Evolutionary conservation across 176 grass and related monocot genomes (phyloP), one percentile per base, ranked within the genome.

Genomic region (Coix lacrymajobi): DNA sequence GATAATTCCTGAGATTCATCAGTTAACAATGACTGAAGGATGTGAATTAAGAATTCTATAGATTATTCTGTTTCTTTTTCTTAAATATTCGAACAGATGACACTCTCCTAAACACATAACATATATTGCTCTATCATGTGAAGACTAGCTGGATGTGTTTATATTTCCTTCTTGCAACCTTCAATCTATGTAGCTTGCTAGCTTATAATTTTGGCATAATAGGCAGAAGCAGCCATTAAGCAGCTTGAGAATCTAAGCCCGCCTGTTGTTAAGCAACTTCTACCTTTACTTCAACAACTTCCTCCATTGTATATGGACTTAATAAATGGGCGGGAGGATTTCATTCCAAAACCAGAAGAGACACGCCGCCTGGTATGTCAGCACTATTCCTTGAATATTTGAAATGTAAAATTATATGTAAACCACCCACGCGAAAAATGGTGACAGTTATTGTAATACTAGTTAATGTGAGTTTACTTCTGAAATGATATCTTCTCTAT

Each of bases 271-370:
- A 99, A 89, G 64, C 96, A 99, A 88, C 87, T 99, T 73, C 82
- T 99, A 48, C 96, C 96, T 13, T 89, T 99, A 64, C 77, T 99
- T 74, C 91, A 99, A 79, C 96, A 99, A 90, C 93, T 96, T 83
- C 93, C 93, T 69, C 96, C 96, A 5, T 61, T 99, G 79, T 99
- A 99, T 83, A 99, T 90, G 91, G 93, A 99, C 70, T 92, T 99
- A 26, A 83, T 87, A 54, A 88, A 96, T 24, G 96, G 96, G 68
- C 89, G 96, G 83, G 96, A 99, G 88, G 96, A 99, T 58, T 99
- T 96, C 45, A 89, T 69, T 87, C 93, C 96, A 85, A 99, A 92
- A 92, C 93, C 93, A 83, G 96, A 96, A 66, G 96, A 96, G 78
- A 99, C 93, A 19, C 89, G 89, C 6, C 83, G 87, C 51, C 71